Base-by-base conservation (phyloP, 257 asterid species). In the Primulina tabacum region DNA sequence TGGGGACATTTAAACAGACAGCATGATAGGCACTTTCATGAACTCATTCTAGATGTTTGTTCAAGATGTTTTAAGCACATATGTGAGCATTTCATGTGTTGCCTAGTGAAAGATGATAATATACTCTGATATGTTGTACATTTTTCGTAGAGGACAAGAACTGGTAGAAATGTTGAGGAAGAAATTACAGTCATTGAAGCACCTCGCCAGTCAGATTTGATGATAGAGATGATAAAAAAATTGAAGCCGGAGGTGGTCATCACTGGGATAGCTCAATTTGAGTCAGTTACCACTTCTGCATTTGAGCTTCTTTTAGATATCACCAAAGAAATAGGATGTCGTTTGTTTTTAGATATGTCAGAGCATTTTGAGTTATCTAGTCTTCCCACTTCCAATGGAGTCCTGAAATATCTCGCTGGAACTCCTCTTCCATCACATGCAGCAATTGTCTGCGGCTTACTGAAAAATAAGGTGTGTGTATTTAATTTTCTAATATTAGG, bases 381-480 rank as follows among this genome's bases (percentile, higher is more conserved):
- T 71, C 91, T 91, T 62, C 99, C 99, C 5, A 77, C 80, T 78
- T 83, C 99, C 72, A 94, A 82, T 77, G 99, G 99, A 58, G 96
- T 91, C 81, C 84, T 94, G 64, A 94, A 94, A 67, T 94, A 86
- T 79, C 99, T 94, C 72, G 92, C 97, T 80, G 87, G 85, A 70
- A 84, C 76, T 81, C 78, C 88, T 69, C 96, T 94, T 74, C 99
- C 99, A 64, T 80, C 97, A 24, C 97, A 94, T 60, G 97, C 89
- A 47, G 80, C 99, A 52, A 85, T 94, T 65, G 73, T 94, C 72
- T 94, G 99, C 67, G 91, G 99, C 84, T 85, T 94, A 74, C 77
- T 94, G 78, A 94, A 87, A 81, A 94, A 94, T 76, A 86, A 78
- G 97, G 99, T 89, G 26, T 76, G 73, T 47, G 34, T 32, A 32